These are phyloP conservation scores for Alternaria arbusti DNA, from an alignment of 2,329 filamentous ascomycete genomes.

Conservation along the genomic window DNA sequence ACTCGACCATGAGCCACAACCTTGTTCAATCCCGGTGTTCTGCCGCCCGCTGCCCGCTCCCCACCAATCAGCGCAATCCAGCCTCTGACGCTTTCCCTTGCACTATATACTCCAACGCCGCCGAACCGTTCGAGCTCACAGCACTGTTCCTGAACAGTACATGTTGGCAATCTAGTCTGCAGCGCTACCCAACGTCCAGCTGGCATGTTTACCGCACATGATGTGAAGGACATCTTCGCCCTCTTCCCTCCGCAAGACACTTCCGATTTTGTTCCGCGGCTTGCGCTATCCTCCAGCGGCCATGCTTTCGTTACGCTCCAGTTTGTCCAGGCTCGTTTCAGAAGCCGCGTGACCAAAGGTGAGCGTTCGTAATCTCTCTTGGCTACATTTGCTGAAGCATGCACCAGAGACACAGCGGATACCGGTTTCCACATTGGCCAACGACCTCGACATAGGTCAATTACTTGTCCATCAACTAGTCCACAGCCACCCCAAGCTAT, in stretches of 20 bases:
- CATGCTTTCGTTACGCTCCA: conserved; percentile 36
- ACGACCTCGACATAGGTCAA: conserved; percentile 29
- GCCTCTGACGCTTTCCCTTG: conserved; percentile 2
- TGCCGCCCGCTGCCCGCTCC: conserved; percentile 8
- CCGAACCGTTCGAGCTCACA: not conserved
- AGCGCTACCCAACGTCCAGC: not conserved
- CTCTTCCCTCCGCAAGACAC: conserved; percentile 28
- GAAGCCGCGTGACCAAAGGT: conserved; percentile 26
- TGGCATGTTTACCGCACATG: conserved; percentile 43
- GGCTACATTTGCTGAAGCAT: not conserved
- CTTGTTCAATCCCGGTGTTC: conserved; percentile 16
- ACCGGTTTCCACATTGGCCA: conserved; percentile 19
- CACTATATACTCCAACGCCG: not conserved
- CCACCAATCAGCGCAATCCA: conserved; percentile 14
- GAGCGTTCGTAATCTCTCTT: not conserved
- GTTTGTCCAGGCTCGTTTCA: conserved; percentile 26
- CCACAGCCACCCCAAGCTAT: conserved; percentile 18
- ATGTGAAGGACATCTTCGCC: conserved; percentile 36
- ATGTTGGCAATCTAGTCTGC: not conserved
- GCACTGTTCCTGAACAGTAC: not conserved
- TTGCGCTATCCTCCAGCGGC: conserved; percentile 31
- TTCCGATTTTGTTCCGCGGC: conserved; percentile 13
- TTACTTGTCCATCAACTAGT: conserved; percentile 28
- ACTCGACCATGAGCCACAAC: conserved; percentile 10
- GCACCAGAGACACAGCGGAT: conserved; percentile 19